Evolutionary conservation across 768 basidiomycete species (phyloP).

Genomic region (Mycena maculata): DNA sequence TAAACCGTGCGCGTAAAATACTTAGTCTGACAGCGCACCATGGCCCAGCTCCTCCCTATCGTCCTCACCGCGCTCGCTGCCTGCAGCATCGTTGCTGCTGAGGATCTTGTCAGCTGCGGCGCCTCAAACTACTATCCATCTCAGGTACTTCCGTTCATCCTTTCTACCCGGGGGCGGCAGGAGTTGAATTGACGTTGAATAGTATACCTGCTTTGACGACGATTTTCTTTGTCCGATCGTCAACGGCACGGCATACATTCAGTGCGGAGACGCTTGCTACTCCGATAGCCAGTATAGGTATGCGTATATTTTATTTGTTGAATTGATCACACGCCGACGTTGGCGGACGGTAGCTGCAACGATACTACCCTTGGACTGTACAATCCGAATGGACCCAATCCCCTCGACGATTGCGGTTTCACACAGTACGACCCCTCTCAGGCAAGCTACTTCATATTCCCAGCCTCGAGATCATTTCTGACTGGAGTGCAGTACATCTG

Average conservation of each 20-base stretch:
- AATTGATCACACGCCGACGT: too few species aligned
- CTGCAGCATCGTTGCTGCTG: neutral
- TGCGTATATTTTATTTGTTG: too few species aligned
- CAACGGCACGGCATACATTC: neutral
- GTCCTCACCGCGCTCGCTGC: neutral
- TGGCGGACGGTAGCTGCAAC: too few species aligned
- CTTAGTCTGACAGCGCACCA: neutral
- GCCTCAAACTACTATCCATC: conserved; percentile 23
- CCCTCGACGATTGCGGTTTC: conserved; percentile 17
- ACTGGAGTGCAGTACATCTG: conserved; percentile 15
- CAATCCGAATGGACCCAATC: neutral
- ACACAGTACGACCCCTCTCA: conserved; percentile 18
- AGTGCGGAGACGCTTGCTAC: too few species aligned
- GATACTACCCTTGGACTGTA: conserved; percentile 22
- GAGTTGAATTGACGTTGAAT: neutral
- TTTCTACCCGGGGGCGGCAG: neutral
- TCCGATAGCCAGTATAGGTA: too few species aligned
- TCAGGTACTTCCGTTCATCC: conserved; percentile 17
- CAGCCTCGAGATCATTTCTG: neutral
- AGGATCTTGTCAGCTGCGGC: conserved; percentile 19
- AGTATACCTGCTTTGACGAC: conserved; percentile 9
- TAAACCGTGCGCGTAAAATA: neutral
- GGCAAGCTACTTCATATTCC: neutral
- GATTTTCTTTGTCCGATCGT: conserved; percentile 4
- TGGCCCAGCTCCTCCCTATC: neutral